Evolutionary conservation across 345 rosid species (phyloP), one percentile per base, ranked within the genome.

Genomic region (Sonneratia alba): DNA sequence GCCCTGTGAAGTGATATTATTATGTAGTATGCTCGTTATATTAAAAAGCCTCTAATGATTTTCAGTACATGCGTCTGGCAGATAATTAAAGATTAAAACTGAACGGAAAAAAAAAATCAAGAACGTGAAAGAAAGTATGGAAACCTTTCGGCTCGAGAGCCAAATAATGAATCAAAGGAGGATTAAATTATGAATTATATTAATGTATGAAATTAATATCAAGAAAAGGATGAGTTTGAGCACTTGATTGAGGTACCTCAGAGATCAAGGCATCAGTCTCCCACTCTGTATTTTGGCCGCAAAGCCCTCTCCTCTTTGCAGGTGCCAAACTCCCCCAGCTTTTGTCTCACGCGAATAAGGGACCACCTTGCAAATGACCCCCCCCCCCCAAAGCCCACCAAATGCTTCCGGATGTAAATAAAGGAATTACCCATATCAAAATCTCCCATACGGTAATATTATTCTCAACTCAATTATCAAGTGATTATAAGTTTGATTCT

Each of bases 61-160:
- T 0, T 3, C 53, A 27, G 32, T 27, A 14, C 53, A 12, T 48
- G 18, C 53, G 14, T 59, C 64, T 59, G 32, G 32, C 32, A 27
- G 32, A 27, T 27, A 27, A 27, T 27, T 27, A 27, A 27, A 0
- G 1, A 27, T 27, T 27, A 27, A 27, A 27, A 27, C 32, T 27
- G 32, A 27, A 27, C 1, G 32, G 32, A 27, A 27, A 27, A 27
- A 27, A 27, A 27, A 27, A 27, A 27, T 27, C 32, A 1, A 22
- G 32, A 37, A 42, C 47, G 47, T 1, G 3, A 19, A 48, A 69
- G 27, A 55, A 61, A 61, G 65, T 6, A 18, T n/a, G 0, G 13
- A 24, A 24, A 59, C 64, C 72, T 70, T 70, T 70, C 72, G 72
- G 72, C 72, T 43, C 13, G 51, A 55, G 72, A 55, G 48, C 72